Conservation (phyloP, 192 early-diverging fungal genomes). For the Phycomyces nitens region DNA sequence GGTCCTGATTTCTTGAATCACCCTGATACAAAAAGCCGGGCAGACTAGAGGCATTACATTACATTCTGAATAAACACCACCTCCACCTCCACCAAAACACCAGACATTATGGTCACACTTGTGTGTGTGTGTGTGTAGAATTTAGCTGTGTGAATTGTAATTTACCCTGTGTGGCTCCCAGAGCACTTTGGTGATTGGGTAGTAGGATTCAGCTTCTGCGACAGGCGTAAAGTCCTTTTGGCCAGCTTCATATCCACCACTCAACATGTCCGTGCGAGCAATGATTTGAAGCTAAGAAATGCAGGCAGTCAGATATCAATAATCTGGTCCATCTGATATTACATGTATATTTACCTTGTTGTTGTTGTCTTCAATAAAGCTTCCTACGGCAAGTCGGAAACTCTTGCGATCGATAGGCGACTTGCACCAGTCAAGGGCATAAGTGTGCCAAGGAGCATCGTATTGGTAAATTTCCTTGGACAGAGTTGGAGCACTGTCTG, state of each 20-base stretch:
- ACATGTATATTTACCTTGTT: conserved; percentile 51
- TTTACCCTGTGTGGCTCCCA: conserved; percentile 77
- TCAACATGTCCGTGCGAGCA: conserved; percentile 49
- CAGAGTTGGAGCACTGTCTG: conserved; percentile 14
- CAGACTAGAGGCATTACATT: conserved; percentile 2
- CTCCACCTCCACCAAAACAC: neutral
- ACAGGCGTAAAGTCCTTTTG: conserved; percentile 63
- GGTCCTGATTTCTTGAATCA: conserved; percentile 48
- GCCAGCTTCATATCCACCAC: conserved; percentile 35
- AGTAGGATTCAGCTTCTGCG: conserved; percentile 75
- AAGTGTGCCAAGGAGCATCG: conserved; percentile 80
- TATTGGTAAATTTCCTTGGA: conserved; percentile 79
- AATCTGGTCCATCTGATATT: too few species aligned
- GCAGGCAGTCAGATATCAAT: too few species aligned
- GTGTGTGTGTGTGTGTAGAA: neutral
- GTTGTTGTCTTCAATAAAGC: conserved; percentile 67
- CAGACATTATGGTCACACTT: neutral
- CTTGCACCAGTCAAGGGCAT: conserved; percentile 86
- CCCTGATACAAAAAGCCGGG: conserved; percentile 5
- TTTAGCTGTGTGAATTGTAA: neutral
- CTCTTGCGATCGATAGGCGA: conserved; percentile 55
- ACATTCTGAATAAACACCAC: neutral
- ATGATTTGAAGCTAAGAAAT: conserved; percentile 59
- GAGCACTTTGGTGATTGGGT: conserved; percentile 87
- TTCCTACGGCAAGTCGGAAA: conserved; percentile 82